Evolutionary conservation across 257 asterid species (phyloP).

Genomic region (Fraxinus americana): DNA sequence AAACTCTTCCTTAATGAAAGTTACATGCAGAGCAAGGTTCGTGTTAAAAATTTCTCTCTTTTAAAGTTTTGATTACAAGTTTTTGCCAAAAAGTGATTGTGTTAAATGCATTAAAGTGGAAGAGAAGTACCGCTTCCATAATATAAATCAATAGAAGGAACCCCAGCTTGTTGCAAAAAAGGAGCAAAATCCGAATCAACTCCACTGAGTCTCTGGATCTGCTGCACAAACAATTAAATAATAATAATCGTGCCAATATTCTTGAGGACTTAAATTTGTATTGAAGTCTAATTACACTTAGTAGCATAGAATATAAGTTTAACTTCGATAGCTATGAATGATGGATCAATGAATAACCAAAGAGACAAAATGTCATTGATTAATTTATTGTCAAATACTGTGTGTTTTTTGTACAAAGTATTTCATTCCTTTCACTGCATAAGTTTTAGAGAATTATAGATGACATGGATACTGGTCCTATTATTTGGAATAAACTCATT

Average conservation of each 20-base stretch:
- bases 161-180: slow-evolving; percentile 84
- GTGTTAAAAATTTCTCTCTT: not conserved
- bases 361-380: not conserved
- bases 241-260: slow-evolving; percentile 17
- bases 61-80: not conserved
- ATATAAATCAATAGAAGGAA: slow-evolving; percentile 85
- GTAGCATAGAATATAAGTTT: not conserved
- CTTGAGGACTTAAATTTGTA: not conserved
- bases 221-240: slow-evolving; percentile 26
- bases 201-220: slow-evolving; percentile 77
- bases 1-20: not conserved
- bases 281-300: not conserved
- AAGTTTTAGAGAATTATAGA: not conserved
- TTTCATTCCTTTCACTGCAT: not conserved
- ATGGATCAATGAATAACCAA: not conserved
- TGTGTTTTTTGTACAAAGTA: not conserved
- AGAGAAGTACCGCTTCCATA: slow-evolving; percentile 65
- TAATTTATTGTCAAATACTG: not conserved
- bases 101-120: slow-evolving; percentile 19
- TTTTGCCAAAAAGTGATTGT: slow-evolving; percentile 10
- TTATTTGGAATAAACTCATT: not conserved
- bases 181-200: slow-evolving; percentile 96
- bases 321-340: not conserved
- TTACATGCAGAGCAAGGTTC: not conserved
- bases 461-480: not conserved